Base-by-base conservation (phyloP, 1,284 basidiomycete genomes). In the Xanthoconium separans region DNA sequence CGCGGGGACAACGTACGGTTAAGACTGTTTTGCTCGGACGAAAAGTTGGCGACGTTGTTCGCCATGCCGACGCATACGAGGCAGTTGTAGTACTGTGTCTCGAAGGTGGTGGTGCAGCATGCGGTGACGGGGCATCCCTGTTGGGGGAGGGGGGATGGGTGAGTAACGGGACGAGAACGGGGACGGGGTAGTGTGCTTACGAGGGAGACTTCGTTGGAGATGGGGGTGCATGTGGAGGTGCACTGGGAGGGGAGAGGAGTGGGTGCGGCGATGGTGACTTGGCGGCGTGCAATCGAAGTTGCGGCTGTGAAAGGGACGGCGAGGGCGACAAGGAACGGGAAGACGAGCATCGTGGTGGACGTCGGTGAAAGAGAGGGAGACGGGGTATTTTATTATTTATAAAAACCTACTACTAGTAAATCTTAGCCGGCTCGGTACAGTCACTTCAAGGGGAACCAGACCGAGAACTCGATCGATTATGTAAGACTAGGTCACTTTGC, bases 91-190 rank as follows among this genome's bases (percentile, higher is more conserved):
- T 72, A 76, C 3, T 55, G 48, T 0, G 53, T 61, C 57, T 71
- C 69, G 51, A 77, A 78, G 4, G 56, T 51, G 20, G 57, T 48
- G 4, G 70, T 64, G 54, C 75, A 76, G 52, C 75, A 76, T 33
- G 59, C 51, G 1, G 61, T 51, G 31, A 61, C 47, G 2, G 65
- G 61, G 34, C 75, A 77, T 33, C 57, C 60, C 53, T 60, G 57
- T 63, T 4, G 59, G 63, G 52, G 49, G 47, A 13, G n/a, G 16
- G 12, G 18, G 22, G 18, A 4, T 18, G 18, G 12, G 6, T 20
- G 39, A 40, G n/a, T 10, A 12, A 20, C n/a, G n/a, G n/a, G n/a
- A n/a, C n/a, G 12, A 13, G 15, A 15, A 15, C 33, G 18, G 46
- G 24, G 24, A 24, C n/a, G 24, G 24, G 24, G 24, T 3, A 24